Conservation (phyloP, 2,329 filamentous ascomycete genomes). For the Coleophoma crateriformis region DNA sequence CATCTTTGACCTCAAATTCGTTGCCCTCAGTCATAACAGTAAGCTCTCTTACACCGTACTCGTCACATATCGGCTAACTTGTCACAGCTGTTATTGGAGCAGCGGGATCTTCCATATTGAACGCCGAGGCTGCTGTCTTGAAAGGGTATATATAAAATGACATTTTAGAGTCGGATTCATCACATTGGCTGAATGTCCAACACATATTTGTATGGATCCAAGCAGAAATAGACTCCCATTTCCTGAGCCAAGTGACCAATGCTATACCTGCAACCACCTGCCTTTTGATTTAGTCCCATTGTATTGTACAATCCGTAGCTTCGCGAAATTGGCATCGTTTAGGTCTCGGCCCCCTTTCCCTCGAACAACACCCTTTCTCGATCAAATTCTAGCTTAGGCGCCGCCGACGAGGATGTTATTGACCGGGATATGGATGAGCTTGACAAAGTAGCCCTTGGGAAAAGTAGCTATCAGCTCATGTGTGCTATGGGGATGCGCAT, state of each 20-base stretch:
- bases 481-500: no score
- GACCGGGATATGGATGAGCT: constrained; percentile 46
- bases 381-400: constrained; percentile 13
- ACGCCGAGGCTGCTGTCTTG: constrained; percentile 85
- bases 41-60: not conserved
- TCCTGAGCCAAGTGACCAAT: not conserved
- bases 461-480: not conserved
- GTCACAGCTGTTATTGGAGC: constrained; percentile 77
- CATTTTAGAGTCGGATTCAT: no score
- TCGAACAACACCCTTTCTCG: not conserved
- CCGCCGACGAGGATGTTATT: constrained; percentile 45
- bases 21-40: constrained; percentile 80
- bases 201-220: not conserved
- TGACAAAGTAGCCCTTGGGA: constrained; percentile 37
- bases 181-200: no score
- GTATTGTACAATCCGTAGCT: not conserved
- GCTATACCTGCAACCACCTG: not conserved
- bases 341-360: not conserved
- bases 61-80: constrained; percentile 5
- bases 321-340: not conserved
- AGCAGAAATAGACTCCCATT: not conserved
- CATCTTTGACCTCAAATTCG: constrained; percentile 93
- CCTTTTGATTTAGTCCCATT: not conserved
- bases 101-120: constrained; percentile 91
- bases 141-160: constrained; percentile 68